A percentile compares a stretch with the other conserved stretches of the same genome.
These are phyloP conservation scores for Persicaria maculosa DNA, from an alignment of 148 eudicot genomes.

Conservation along the genomic window DNA sequence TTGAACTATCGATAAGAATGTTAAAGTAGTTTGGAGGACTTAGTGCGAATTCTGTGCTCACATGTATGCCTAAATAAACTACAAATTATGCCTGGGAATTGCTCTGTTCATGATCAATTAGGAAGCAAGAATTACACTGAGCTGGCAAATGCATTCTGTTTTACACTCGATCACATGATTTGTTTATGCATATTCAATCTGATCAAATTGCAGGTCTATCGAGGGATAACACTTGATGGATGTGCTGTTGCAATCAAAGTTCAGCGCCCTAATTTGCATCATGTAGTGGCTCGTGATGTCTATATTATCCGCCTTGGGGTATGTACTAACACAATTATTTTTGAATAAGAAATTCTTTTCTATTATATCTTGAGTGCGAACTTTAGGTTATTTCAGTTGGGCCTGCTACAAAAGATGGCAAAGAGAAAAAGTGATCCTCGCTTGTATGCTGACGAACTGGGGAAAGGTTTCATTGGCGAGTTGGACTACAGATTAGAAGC, in stretches of 20 bases:
- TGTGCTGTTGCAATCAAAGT: conserved; percentile 86
- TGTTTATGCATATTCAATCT: not conserved
- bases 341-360: not conserved
- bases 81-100: not conserved
- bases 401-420: conserved; percentile 61
- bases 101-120: not conserved
- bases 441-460: conserved; percentile 94
- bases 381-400: conserved; percentile 68
- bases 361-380: conserved; percentile 23
- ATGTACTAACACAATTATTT: conserved; percentile 33
- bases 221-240: conserved; percentile 68
- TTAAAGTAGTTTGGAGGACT: not conserved
- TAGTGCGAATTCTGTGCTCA: not conserved
- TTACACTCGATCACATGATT: not conserved
- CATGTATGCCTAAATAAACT: no score
- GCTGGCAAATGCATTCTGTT: not conserved
- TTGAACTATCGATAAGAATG: not conserved
- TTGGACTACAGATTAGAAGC: conserved; percentile 94
- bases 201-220: conserved; percentile 54
- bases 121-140: conserved; percentile 1
- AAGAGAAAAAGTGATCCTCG: conserved; percentile 78
- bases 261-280: conserved; percentile 85
- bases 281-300: conserved; percentile 78
- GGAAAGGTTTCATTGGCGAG: conserved; percentile 93
- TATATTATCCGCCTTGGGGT: conserved; percentile 96